Evolutionary conservation across 2,329 filamentous ascomycete species (phyloP).

Genomic region (Penicillium capsulatum): DNA sequence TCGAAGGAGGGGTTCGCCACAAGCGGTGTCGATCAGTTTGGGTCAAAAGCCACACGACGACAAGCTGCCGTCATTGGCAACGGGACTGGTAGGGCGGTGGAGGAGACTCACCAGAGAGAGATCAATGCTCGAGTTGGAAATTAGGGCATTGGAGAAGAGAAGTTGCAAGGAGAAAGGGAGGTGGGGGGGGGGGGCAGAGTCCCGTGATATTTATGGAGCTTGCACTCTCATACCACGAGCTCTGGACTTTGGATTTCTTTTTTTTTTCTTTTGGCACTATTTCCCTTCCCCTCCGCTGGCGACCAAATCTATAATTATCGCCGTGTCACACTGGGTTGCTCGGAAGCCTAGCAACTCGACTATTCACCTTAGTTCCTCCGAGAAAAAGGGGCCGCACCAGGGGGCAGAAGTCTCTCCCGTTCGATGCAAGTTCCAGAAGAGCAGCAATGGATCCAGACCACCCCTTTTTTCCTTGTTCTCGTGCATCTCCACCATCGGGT

Average conservation of each 20-base stretch:
- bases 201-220: conserved; percentile 16
- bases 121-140: conserved; percentile 1
- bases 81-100: conserved; percentile 3
- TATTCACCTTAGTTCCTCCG: too few species aligned
- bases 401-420: neutral
- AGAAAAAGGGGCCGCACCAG: too few species aligned
- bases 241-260: too few species aligned
- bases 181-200: conserved; percentile 11
- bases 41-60: conserved; percentile 21
- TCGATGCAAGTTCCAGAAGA: neutral
- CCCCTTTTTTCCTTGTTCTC: too few species aligned
- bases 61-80: conserved; percentile 30
- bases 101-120: conserved; percentile 1
- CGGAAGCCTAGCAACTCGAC: too few species aligned
- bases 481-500: too few species aligned
- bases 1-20: conserved; percentile 21
- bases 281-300: too few species aligned
- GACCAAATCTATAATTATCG: too few species aligned
- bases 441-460: neutral
- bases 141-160: conserved; percentile 5
- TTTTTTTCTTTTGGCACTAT: too few species aligned
- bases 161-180: conserved; percentile 11
- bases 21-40: conserved; percentile 24
- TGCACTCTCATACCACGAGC: too few species aligned
- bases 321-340: too few species aligned